Base-by-base conservation (phyloP, 139 green algal species). In the Haematococcus lacustris region DNA sequence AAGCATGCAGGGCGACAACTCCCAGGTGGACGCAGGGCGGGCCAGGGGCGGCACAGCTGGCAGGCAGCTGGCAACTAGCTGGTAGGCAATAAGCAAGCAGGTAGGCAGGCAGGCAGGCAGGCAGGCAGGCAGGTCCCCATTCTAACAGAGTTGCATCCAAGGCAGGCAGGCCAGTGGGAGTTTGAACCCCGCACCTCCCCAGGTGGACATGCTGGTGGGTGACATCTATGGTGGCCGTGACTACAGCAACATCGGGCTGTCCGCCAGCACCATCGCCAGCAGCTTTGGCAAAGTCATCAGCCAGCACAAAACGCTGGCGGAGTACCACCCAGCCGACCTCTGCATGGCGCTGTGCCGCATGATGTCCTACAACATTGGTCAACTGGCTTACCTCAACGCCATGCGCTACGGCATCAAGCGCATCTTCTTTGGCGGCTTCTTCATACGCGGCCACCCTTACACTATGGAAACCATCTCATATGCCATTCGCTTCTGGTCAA, bases 381-480 rank as follows among this genome's bases (percentile, higher is more conserved):
- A 85, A 68, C 79, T 85, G 35, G 79, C 79, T 35, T 80, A 85
- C 79, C 77, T 96, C 25, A 95, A 95, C 68, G 91, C 94, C 37
- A 93, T 93, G 82, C 80, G 88, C 26, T 96, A 97, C 81, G 86
- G 86, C 71, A 86, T 99, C 38, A 89, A 86, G 68, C 84, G 93
- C 66, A 90, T 99, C n/a, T 92, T 96, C 53, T 97, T 97, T 62
- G 92, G 92, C 21, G 94, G 94, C 47, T 99, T 98, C 84, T 99
- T 98, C 87, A 99, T 98, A 63, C 85, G 96, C 13, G 94, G 93
- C 17, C 96, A 98, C 85, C 88, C 92, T 4, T 98, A 98, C 91
- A 99, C 94, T 7, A 99, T 99, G 96, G 92, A 98, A 17, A 98
- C 94, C 57, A 98, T 99, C 53, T 94, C 86, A 51, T 99, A 94